Base-by-base conservation (phyloP, 1,284 basidiomycete species). In the Hypsizygus ulmarius region DNA sequence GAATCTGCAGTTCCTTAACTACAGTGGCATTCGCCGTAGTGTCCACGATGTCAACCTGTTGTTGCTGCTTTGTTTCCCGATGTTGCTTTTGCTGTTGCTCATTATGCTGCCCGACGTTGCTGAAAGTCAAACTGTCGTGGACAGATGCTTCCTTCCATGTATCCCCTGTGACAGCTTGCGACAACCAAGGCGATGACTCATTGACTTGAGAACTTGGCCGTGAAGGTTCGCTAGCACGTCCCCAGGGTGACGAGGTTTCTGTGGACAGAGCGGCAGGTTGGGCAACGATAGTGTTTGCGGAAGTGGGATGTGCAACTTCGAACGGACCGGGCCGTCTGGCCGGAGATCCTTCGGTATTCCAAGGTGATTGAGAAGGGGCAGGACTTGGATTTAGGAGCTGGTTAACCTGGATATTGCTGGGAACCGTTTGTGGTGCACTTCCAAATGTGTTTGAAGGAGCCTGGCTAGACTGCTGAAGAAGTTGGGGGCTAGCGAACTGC, bases 51-150 rank as follows among this genome's bases (percentile, higher is more conserved):
- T 43, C 57, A 18, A 43, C 62, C 14, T 61, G 53, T 34, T 63
- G 63, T 34, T 65, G 64, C 46, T 73, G 72, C 45, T 25, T 3
- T 4, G 7, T 3, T 7, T 25, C 21, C 21, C 7, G 21, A 3
- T 25, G 21, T 25, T 25, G 21, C 21, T n/a, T n/a, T n/a, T n/a
- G n/a, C n/a, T n/a, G n/a, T n/a, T 77, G 70, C 55, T 74, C 73
- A 54, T 78, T 78, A 58, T 80, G 79, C 49, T 82, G 77, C n/a
- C 72, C 78, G 15, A 83, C 64, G 53, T 82, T 81, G 43, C 71
- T 76, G 40, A 76, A 68, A 0, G 81, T 79, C 16, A 82, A 66
- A 50, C 75, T 77, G 50, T 71, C 74, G 6, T 75, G 64, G 27
- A 68, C 69, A 1, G 64, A 57, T n/a, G 65, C 58, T 45, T 72